Conservation (phyloP, 805 yeast species). For the Nakazawaea ernobii region DNA sequence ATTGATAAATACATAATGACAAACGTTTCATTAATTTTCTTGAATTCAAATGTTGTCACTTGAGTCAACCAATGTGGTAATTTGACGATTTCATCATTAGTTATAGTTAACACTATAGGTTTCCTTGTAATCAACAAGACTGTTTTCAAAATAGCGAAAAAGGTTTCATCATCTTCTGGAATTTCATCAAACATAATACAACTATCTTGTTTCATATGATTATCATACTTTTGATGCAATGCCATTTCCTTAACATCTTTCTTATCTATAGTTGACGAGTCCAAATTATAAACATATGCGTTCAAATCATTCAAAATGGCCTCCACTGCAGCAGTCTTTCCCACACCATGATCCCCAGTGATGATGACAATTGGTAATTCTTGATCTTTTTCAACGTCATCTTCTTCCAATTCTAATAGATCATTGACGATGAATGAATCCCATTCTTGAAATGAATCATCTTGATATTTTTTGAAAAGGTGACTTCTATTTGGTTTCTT, state of each 20-base stretch:
- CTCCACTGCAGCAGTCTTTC: slow-evolving; percentile 6
- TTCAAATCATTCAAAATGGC: slow-evolving; percentile 2
- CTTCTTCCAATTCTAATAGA: background rate
- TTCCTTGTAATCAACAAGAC: slow-evolving; percentile 7
- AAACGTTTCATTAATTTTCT: background rate
- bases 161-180: slow-evolving; percentile 11
- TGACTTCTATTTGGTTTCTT: slow-evolving; percentile 11
- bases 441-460: background rate
- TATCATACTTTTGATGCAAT: slow-evolving; percentile 10
- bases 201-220: slow-evolving; percentile 9
- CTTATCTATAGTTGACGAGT: slow-evolving; percentile 8
- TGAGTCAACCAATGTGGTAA: slow-evolving; percentile 10
- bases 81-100: background rate
- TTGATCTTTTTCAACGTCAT: slow-evolving; percentile 3
- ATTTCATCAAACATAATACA: slow-evolving; percentile 10
- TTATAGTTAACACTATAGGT: slow-evolving; percentile 8
- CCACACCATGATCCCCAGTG: slow-evolving; percentile 7
- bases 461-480: slow-evolving; percentile 7
- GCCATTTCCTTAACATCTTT: slow-evolving; percentile 8
- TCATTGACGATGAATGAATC: slow-evolving; percentile 9
- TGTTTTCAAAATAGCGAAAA: slow-evolving; percentile 1
- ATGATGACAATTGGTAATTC: slow-evolving; percentile 7
- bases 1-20: slow-evolving; percentile 1
- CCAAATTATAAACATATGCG: slow-evolving; percentile 8
- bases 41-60: slow-evolving; percentile 1